These are phyloP conservation scores for Teunomyces funiuensis DNA, from an alignment of 805 yeast species.

Conservation along the genomic window DNA sequence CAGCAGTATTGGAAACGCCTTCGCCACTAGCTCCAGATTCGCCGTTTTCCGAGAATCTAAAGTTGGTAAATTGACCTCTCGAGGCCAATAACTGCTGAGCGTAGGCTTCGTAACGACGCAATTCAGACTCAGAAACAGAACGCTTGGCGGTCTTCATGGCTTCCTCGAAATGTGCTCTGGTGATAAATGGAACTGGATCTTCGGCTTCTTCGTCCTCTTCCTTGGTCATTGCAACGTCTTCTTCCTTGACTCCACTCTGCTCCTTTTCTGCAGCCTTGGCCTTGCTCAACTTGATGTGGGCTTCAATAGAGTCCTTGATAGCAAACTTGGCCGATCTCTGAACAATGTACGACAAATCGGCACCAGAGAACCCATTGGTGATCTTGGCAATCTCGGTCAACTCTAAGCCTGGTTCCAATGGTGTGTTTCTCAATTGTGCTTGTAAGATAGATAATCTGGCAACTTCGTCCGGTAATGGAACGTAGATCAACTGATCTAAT, in stretches of 20 bases:
- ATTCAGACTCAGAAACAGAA: conserved; percentile 94
- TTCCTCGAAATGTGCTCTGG: conserved; percentile 93
- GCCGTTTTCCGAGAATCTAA: conserved; percentile 67
- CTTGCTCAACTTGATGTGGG: conserved; percentile 42
- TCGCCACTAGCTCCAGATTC: conserved; percentile 12
- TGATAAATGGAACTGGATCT: conserved; percentile 95
- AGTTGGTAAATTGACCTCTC: conserved; percentile 90
- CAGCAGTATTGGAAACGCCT: conserved; percentile 17
- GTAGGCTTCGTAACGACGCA: conserved; percentile 97
- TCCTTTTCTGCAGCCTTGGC: conserved; percentile 44
- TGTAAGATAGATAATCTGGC: conserved; percentile 90
- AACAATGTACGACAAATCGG: conserved; percentile 94
- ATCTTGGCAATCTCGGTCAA: conserved; percentile 85
- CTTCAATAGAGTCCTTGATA: conserved; percentile 95
- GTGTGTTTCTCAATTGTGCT: conserved; percentile 98
- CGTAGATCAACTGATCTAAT: conserved; percentile 96
- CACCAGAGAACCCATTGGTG: conserved; percentile 99
- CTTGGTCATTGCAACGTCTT: conserved; percentile 28
- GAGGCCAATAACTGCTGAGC: conserved; percentile 95
- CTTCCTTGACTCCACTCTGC: conserved; percentile 51
- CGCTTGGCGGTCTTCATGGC: conserved; percentile 99
- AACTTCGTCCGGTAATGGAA: conserved; percentile 94
- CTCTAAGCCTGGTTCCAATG: conserved; percentile 95
- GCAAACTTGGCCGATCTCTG: conserved; percentile 99
- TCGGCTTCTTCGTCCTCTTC: conserved; percentile 67